Evolutionary conservation across 352 stramenopile species (phyloP).

Genomic region (Globisporangium barbulae): DNA sequence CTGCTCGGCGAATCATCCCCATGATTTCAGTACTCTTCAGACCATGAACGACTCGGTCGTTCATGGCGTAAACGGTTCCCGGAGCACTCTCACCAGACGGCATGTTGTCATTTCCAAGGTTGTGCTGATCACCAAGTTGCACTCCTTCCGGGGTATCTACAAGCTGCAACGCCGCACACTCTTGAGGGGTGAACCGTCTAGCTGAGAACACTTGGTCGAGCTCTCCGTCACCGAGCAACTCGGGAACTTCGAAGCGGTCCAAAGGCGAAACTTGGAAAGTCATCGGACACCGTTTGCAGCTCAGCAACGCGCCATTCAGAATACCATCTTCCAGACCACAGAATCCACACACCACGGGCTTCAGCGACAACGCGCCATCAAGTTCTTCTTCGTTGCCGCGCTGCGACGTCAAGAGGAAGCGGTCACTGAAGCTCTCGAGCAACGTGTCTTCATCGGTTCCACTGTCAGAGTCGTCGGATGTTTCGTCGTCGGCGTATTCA

Average conservation of each 20-base stretch:
- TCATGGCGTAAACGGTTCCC: constrained; percentile 45
- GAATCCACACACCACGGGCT: constrained; percentile 37
- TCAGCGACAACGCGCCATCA: neutral
- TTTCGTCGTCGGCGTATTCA: constrained; percentile 21
- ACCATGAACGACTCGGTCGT: constrained; percentile 48
- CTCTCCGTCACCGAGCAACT: constrained; percentile 26
- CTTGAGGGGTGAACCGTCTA: constrained; percentile 10
- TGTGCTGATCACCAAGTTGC: constrained; percentile 5
- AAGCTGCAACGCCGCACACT: constrained; percentile 14
- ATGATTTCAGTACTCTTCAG: constrained; percentile 34
- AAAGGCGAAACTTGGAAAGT: constrained; percentile 34
- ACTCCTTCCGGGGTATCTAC: constrained; percentile 16
- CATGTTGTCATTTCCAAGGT: neutral
- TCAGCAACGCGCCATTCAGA: constrained; percentile 48
- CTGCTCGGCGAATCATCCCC: constrained; percentile 31
- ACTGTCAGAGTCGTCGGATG: constrained; percentile 30
- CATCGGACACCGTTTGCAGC: constrained; percentile 53
- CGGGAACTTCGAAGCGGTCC: constrained; percentile 50
- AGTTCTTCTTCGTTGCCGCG: neutral
- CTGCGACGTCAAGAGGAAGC: constrained; percentile 23
- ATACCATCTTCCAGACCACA: constrained; percentile 65
- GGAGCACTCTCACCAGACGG: neutral
- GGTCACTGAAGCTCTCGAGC: constrained; percentile 58
- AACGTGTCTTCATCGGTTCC: constrained; percentile 45
- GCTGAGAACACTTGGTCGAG: constrained; percentile 8